These are phyloP conservation scores for Apostasia ramifera DNA, from an alignment of 106 monocot species.

Conservation along the genomic window DNA sequence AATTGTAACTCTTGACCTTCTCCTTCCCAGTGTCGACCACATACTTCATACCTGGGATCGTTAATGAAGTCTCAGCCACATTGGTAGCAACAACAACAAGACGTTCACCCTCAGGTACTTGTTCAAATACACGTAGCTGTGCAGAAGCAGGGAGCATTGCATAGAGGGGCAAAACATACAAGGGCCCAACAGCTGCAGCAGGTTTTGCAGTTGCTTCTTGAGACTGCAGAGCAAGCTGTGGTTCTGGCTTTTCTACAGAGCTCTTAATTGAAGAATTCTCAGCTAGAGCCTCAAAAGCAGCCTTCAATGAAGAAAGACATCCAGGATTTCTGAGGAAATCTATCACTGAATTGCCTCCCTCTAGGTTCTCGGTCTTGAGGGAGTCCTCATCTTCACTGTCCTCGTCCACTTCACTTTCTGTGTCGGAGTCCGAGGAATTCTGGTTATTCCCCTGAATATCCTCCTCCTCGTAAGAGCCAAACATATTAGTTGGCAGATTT, in stretches of 20 bases:
- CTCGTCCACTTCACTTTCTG: conserved; percentile 34
- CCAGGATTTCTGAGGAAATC: conserved; percentile 45
- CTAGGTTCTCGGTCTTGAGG: conserved; percentile 8
- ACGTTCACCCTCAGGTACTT: conserved; percentile 66
- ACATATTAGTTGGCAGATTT: conserved; percentile 35
- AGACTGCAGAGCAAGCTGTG: conserved; percentile 3
- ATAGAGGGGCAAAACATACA: conserved; percentile 85
- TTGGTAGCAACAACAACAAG: conserved; percentile 93
- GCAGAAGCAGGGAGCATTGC: conserved; percentile 82
- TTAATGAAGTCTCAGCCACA: conserved; percentile 96
- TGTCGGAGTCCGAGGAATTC: conserved; percentile 48
- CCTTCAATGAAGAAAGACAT: conserved; percentile 62
- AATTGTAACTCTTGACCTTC: conserved; percentile 82
- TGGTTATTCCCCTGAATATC: conserved; percentile 15
- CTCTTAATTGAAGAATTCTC: conserved; percentile 13
- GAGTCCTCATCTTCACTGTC: conserved; percentile 42
- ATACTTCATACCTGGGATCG: conserved; percentile 97
- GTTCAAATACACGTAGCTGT: conserved; percentile 78
- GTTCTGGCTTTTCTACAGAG: conserved; percentile 12
- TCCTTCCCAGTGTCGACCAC: conserved; percentile 96
- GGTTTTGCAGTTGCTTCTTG: conserved; percentile 9
- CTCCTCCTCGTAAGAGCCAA: conserved; percentile 52
- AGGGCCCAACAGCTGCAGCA: conserved; percentile 16
- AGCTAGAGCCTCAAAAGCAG: conserved; percentile 66
- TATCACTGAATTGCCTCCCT: conserved; percentile 24